Evolutionary conservation across 805 yeast species (phyloP).

Genomic region (Wickerhamomyces ciferrii): DNA sequence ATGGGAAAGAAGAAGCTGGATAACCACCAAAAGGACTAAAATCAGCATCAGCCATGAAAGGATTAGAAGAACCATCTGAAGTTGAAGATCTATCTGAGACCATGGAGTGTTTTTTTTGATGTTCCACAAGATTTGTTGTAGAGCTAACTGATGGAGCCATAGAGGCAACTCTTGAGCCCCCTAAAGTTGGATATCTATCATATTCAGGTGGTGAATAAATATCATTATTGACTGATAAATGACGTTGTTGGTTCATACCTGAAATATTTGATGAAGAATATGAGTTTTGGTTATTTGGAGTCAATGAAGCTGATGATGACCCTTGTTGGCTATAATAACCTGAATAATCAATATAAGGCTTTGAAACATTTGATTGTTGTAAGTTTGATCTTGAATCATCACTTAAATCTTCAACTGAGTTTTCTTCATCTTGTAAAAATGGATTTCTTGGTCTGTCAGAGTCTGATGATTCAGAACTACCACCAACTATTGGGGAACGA

Average conservation of each 20-base stretch:
- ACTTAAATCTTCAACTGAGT: constrained; percentile 19
- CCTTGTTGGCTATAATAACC: constrained; percentile 37
- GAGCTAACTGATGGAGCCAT: constrained; percentile 36
- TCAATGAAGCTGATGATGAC: constrained; percentile 32
- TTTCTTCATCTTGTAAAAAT: constrained; percentile 21
- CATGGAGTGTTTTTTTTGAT: constrained; percentile 12
- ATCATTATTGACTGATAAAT: constrained; percentile 10
- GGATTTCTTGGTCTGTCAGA: constrained; percentile 22
- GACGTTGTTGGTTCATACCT: constrained; percentile 9
- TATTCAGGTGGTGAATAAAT: constrained; percentile 46
- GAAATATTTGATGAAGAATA: constrained; percentile 21
- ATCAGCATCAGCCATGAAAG: constrained; percentile 52
- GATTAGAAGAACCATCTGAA: constrained; percentile 26
- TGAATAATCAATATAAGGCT: constrained; percentile 35
- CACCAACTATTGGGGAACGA: constrained; percentile 16
- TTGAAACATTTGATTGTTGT: constrained; percentile 7
- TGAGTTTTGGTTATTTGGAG: constrained; percentile 7
- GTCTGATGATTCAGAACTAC: constrained; percentile 17
- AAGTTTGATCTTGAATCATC: background rate
- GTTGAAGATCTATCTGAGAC: constrained; percentile 9
- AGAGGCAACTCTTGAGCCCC: constrained; percentile 53
- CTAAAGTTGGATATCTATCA: constrained; percentile 67
- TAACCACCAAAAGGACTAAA: constrained; percentile 94
- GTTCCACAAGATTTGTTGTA: constrained; percentile 15
- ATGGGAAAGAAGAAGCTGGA: constrained; percentile 89